A percentile compares a stretch with the other conserved stretches of the same genome.
Evolutionary conservation across 441 rosid species (phyloP).

Genomic region (Aquilaria agallochum): DNA sequence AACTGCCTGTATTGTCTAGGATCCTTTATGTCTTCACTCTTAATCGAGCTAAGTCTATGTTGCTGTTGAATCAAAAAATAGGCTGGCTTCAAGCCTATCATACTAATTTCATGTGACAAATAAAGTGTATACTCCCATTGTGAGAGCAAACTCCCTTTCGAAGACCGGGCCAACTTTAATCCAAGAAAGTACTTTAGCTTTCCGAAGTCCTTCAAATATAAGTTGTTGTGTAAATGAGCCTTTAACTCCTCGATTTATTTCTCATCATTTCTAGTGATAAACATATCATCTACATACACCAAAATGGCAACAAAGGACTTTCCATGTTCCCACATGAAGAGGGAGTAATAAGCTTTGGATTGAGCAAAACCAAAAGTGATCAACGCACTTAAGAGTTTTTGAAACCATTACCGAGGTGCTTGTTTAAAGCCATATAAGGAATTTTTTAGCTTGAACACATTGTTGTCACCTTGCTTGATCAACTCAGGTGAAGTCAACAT

Average conservation of each 20-base stretch:
- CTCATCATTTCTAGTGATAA: background rate
- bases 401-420: background rate
- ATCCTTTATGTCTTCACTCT: background rate
- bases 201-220: background rate
- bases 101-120: too few relatives aligned
- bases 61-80: background rate
- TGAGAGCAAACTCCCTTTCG: background rate
- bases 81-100: background rate
- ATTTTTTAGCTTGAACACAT: too few relatives aligned
- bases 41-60: background rate
- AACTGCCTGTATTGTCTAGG: background rate
- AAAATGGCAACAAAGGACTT: background rate
- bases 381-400: background rate
- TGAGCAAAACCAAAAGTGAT: background rate
- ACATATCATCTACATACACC: background rate
- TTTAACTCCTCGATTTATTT: background rate
- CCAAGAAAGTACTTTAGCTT: background rate
- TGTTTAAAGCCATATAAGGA: background rate
- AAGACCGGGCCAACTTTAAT: too few relatives aligned
- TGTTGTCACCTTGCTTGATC: background rate
- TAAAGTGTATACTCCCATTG: background rate
- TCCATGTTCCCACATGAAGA: background rate
- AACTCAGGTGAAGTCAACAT: background rate
- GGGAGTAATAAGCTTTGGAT: background rate
- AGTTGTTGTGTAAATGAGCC: background rate